phyloP scores from a whole-genome alignment of 1,284 basidiomycete species.

The Malassezia globosa region DNA sequence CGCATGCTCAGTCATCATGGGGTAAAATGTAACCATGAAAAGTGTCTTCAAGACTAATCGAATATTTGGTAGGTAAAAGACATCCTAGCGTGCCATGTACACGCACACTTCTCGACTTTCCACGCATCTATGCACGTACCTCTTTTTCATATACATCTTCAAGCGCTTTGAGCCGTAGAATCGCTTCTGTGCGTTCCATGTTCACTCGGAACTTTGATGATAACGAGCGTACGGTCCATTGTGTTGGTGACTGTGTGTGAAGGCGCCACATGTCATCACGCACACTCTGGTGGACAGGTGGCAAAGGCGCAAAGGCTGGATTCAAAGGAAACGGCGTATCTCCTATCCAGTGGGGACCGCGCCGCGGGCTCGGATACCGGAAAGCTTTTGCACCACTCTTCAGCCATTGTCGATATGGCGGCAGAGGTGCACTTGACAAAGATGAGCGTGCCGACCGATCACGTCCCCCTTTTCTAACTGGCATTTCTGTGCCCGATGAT shows the following conservation, averaged over 20 bases:
- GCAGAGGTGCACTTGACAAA: slow-evolving; percentile 15
- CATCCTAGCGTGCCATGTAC: too few species aligned
- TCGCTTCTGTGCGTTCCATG: slow-evolving; percentile 31
- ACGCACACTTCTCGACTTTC: slow-evolving; percentile 34
- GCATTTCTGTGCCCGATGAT: too few species aligned
- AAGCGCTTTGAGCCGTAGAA: slow-evolving; percentile 40
- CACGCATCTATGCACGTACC: slow-evolving; percentile 23
- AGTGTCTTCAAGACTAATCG: slow-evolving; percentile 46
- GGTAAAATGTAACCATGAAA: slow-evolving; percentile 5
- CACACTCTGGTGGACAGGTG: slow-evolving; percentile 30
- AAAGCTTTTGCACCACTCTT: slow-evolving; percentile 25
- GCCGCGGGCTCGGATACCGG: slow-evolving; percentile 30
- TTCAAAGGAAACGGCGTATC: slow-evolving; percentile 44
- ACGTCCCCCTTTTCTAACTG: background rate
- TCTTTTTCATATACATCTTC: slow-evolving; percentile 29
- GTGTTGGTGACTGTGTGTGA: slow-evolving; percentile 28
- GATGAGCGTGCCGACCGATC: slow-evolving; percentile 1
- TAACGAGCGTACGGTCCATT: slow-evolving; percentile 36
- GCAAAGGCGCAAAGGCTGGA: slow-evolving; percentile 38
- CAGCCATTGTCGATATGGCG: slow-evolving; percentile 37
- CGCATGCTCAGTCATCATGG: slow-evolving; percentile 6
- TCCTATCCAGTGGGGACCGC: slow-evolving; percentile 42
- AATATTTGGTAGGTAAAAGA: too few species aligned
- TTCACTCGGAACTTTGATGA: slow-evolving; percentile 33
- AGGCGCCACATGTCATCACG: slow-evolving; percentile 38